Base-by-base conservation (phyloP, 208 protist genomes). In the Balamuthia mandrillaris region DNA sequence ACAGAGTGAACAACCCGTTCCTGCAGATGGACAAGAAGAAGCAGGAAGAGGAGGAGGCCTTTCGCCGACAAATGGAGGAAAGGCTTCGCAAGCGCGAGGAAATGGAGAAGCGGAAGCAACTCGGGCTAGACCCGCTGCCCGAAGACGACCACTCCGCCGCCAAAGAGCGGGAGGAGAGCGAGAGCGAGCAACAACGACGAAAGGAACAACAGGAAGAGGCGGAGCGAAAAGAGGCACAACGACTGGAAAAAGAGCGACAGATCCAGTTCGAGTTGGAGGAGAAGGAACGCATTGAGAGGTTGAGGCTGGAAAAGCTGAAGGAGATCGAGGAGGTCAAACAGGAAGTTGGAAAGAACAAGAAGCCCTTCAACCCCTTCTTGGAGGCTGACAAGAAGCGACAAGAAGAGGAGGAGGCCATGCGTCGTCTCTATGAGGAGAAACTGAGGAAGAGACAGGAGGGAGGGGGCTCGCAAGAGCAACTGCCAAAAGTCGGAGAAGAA, bases 11-110 rank as follows among this genome's bases (percentile, higher is more conserved):
- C 74, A 82, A 82, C 37, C 74, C 74, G 14, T 82, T 82, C 39
- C 24, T 82, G 45, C 51, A 78, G 0, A 31, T 82, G 9, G 74
- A 82, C 51, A 82, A 82, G 51, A 66, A 82, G 49, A 82, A 82
- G 29, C 74, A 82, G 29, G 74, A 82, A 33, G 74, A 82, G 31
- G 74, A 82, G 51, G 74, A 82, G 51, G 21, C 31, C 52, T 65
- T 65, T 35, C 47, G 74, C 27, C 47, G 54, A 12, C 63, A 65
- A n/a, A 65, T 65, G 12, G 74, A 82, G 45, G 37, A 82, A 33
- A 39, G 47, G 37, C 41, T 82, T 27, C 29, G 39, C 6, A 42
- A 82, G 31, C 47, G 54, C 21, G n/a, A 56, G 24, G n/a, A n/a
- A n/a, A n/a, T n/a, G n/a, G n/a, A n/a, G n/a, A n/a, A n/a, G n/a